Base-by-base conservation (phyloP, 129 eudicot species). In the Cynara cardunculus region DNA sequence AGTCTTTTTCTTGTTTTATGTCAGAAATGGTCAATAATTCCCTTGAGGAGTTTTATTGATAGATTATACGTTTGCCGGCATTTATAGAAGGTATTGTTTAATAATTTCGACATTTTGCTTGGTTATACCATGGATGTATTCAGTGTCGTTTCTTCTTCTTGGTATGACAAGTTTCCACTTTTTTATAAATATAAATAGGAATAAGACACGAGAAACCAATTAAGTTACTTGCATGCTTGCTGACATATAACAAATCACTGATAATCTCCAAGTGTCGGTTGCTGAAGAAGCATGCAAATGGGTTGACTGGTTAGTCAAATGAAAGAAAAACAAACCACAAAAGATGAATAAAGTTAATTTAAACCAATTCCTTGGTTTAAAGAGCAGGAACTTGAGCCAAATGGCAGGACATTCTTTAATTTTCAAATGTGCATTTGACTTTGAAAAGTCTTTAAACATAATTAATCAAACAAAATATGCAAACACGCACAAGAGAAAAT, bases 191-290 rank as follows among this genome's bases (percentile, higher is more conserved):
- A 53, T 3, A 4, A 53, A 53, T 16, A 8, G 46, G 46, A 41
- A 37, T 37, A 37, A 37, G 12, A 37, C 9, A 37, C 12, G 9
- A 56, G 24, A 5, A 53, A n/a, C 9, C 65, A 56, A 18, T 56
- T 56, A 56, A 56, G 24, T n/a, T 56, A 56, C 65, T 56, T 18
- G 65, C 65, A 56, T 56, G 65, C 24, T 56, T 56, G 65, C 65
- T 72, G 28, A 80, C 26, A 53, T 49, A 32, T 80, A 34, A 26
- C 14, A 21, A 31, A 30, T n/a, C 9, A 56, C 24, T 56, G 7
- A 16, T 64, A 64, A 64, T 75, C 41, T 82, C 81, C 85, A 82
- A 76, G 77, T 76, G 77, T 82, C 77, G 18, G 73, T 27, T 69
- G 81, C 10, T 76, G 65, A 41, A 75, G 69, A 24, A 62, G 81